These are phyloP conservation scores for Schizosaccharomyces octosporus DNA, from an alignment of 805 yeast species.

Conservation along the genomic window DNA sequence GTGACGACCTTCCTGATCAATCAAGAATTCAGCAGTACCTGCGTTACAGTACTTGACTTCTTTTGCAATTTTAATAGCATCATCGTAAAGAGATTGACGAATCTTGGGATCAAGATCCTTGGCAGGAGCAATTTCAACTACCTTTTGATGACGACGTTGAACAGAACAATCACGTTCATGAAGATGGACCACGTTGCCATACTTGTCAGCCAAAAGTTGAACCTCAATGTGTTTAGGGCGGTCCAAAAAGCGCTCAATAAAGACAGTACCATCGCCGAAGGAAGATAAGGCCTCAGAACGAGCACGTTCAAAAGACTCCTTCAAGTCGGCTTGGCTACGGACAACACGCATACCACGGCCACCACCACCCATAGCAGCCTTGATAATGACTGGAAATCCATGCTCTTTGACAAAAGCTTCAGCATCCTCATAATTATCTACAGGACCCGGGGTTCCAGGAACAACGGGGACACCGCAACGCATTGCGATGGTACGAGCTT, in stretches of 20 bases:
- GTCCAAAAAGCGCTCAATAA: constrained; percentile 84
- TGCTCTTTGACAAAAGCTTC: constrained; percentile 49
- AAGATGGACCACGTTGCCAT: constrained; percentile 84
- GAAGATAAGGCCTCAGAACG: constrained; percentile 81
- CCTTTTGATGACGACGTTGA: constrained; percentile 97
- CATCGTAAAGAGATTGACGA: constrained; percentile 77
- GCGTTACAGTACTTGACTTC: constrained; percentile 84
- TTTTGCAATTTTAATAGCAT: constrained; percentile 80
- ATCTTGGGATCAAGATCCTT: constrained; percentile 60
- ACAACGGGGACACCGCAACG: constrained; percentile 71
- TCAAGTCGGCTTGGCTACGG: constrained; percentile 79
- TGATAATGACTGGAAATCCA: constrained; percentile 90
- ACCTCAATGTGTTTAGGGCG: constrained; percentile 96
- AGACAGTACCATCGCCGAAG: constrained; percentile 96
- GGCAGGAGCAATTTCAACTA: constrained; percentile 95
- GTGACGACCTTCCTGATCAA: constrained; percentile 79
- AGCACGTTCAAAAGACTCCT: constrained; percentile 81
- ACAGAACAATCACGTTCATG: constrained; percentile 98
- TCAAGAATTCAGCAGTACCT: constrained; percentile 94
- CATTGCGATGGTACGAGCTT: constrained; percentile 72
- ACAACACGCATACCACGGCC: constrained; percentile 99
- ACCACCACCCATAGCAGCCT: constrained; percentile 99
- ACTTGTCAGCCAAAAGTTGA: constrained; percentile 75
- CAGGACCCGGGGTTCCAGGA: constrained; percentile 97
- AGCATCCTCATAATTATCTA: constrained; percentile 58